Base-by-base conservation (phyloP, 495 filamentous ascomycete species). In the Baudoinia panamericana region DNA sequence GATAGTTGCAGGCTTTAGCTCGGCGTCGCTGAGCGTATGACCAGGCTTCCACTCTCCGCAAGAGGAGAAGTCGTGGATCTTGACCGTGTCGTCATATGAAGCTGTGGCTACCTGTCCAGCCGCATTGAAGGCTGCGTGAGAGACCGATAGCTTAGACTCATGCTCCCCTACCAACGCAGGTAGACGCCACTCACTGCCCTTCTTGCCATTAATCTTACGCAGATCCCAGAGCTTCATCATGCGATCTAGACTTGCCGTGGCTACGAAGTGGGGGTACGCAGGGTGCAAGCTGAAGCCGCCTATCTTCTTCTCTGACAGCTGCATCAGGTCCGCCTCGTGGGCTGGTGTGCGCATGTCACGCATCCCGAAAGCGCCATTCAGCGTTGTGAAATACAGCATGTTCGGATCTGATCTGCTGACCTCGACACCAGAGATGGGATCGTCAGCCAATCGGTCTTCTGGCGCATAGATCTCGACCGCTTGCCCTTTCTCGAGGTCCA, bases 51-150 rank as follows among this genome's bases (percentile, higher is more conserved):
- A 93, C 9, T 61, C 57, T 0, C 67, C 69, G 26, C n/a, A n/a
- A n/a, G n/a, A n/a, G 9, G 15, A 36, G 47, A 93, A 78, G 35
- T 80, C 70, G 59, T 95, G 83, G 25, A 97, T 78, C 58, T 96
- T 97, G 51, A 97, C 68, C 0, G 81, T 92, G 53, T 96, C 84
- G 53, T 97, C 90, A 58, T 96, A 96, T 9, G 79, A 86, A 0
- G 85, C 78, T 0, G 90, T 97, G 0, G 86, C 92, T 4, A 97
- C 65, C 47, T 86, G 78, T 0, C 87, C 88, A 3, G 68, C 73
- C 5, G 69, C 65, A 46, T 82, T 90, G 71, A 84, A 96, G 5
- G 84, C 77, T 0, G 88, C 90, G 55, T 93, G 86, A 0, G 82
- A 88, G 0, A 97, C 86, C 0, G 83, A 93, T 0, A 96, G 65